These are phyloP conservation scores for Penicillium sp. DNA, from an alignment of 2,329 filamentous ascomycete genomes.

Conservation along the genomic window DNA sequence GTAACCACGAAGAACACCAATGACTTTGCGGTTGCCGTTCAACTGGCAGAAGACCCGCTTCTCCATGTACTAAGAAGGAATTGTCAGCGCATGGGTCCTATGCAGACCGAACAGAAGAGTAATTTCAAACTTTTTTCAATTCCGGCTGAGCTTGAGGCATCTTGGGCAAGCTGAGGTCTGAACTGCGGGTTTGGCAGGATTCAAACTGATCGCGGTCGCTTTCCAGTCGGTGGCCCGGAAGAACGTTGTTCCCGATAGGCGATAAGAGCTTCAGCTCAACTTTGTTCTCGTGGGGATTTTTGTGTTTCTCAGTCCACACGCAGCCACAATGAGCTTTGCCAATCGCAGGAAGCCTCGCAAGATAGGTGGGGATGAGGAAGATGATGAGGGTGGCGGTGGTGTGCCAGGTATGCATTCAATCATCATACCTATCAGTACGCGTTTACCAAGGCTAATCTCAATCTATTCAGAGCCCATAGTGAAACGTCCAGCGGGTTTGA, in stretches of 20 bases:
- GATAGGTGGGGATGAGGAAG: slow-evolving; percentile 65
- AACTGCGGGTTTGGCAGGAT: slow-evolving; percentile 20
- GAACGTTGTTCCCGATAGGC: slow-evolving; percentile 32
- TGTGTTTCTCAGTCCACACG: background rate
- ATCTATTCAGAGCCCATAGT: slow-evolving; percentile 41
- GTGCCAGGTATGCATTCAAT: slow-evolving; percentile 44
- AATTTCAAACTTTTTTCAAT: slow-evolving; percentile 72
- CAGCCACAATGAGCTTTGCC: slow-evolving; percentile 54
- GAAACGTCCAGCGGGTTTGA: slow-evolving; percentile 47
- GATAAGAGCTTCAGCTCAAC: slow-evolving; percentile 19
- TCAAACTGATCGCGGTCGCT: slow-evolving; percentile 21
- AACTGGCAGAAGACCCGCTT: slow-evolving; percentile 97
- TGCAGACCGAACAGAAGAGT: background rate
- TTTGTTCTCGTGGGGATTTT: no score
- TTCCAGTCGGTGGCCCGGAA: slow-evolving; percentile 32
- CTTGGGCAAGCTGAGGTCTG: slow-evolving; percentile 39
- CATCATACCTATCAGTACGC: background rate
- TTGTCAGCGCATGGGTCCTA: slow-evolving; percentile 11
- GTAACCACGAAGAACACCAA: slow-evolving; percentile 88
- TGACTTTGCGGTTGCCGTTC: slow-evolving; percentile 95
- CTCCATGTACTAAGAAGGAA: slow-evolving; percentile 75
- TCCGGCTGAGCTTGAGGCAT: slow-evolving; percentile 99
- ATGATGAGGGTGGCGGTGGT: slow-evolving; percentile 41
- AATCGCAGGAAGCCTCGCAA: slow-evolving; percentile 65
- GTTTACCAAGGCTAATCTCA: slow-evolving; percentile 2